Evolutionary conservation across 805 yeast species (phyloP).

Genomic region (Candida argentea): DNA sequence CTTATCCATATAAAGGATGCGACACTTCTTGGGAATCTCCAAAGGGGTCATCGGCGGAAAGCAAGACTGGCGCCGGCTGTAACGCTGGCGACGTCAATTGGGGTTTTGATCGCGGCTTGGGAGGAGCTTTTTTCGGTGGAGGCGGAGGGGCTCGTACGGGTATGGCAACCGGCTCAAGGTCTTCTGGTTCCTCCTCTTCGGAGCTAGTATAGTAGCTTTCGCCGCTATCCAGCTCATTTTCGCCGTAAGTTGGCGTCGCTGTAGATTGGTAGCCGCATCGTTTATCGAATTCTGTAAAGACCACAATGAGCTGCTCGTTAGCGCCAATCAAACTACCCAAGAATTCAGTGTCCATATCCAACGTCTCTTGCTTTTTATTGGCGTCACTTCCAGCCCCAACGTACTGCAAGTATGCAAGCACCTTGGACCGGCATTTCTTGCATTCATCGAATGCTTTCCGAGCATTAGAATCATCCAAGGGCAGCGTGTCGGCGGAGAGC

Average conservation of each 20-base stretch:
- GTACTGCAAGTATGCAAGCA: slow-evolving; percentile 72
- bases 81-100: slow-evolving; percentile 4
- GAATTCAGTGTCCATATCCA: slow-evolving; percentile 57
- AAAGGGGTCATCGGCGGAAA: slow-evolving; percentile 28
- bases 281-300: slow-evolving; percentile 60
- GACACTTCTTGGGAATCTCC: slow-evolving; percentile 20
- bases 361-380: slow-evolving; percentile 16
- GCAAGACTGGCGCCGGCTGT: slow-evolving; percentile 9
- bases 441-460: slow-evolving; percentile 66
- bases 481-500: slow-evolving; percentile 38
- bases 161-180: slow-evolving; percentile 4
- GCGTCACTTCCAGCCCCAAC: slow-evolving; percentile 45
- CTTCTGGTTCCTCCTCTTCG: slow-evolving; percentile 25
- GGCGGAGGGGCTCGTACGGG: background rate
- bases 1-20: slow-evolving; percentile 10
- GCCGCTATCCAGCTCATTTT: slow-evolving; percentile 23
- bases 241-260: slow-evolving; percentile 26
- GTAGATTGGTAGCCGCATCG: slow-evolving; percentile 32
- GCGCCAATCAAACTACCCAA: slow-evolving; percentile 83
- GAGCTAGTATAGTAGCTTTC: slow-evolving; percentile 25
- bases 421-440: slow-evolving; percentile 62
- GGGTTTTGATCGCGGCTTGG: slow-evolving; percentile 18
- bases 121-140: slow-evolving; percentile 15
- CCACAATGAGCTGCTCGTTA: slow-evolving; percentile 78
- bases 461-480: slow-evolving; percentile 55